phyloP scores from a whole-genome alignment of 352 stramenopile genomes.

The Pythium sukuiense region DNA sequence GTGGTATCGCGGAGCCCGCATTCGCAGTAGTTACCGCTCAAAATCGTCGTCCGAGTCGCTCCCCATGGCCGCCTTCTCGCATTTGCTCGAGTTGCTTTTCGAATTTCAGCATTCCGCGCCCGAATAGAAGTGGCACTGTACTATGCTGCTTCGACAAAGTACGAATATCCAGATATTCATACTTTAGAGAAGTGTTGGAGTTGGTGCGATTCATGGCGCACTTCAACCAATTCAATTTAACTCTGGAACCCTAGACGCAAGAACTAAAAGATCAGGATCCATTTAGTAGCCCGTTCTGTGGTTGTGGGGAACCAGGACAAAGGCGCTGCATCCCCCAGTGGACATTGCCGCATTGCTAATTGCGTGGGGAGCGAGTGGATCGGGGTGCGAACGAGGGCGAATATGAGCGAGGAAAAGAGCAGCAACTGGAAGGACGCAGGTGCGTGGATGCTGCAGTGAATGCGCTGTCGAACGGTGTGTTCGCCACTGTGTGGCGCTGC shows the following conservation, averaged over 20 bases:
- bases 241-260: not conserved
- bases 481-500: not conserved
- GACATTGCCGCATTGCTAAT: conserved; percentile 11
- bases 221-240: conserved; percentile 7
- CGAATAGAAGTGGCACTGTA: no score
- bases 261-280: conserved; percentile 3
- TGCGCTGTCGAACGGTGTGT: conserved; percentile 6
- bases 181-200: conserved; percentile 4
- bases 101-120: conserved; percentile 2
- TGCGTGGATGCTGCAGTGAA: conserved; percentile 11
- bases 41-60: conserved; percentile 67
- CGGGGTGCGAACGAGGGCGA: not conserved
- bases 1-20: not conserved
- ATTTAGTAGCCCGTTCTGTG: conserved; percentile 15
- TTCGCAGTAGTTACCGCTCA: conserved; percentile 37
- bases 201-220: not conserved
- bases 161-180: not conserved
- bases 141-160: conserved; percentile 3
- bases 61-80: conserved; percentile 18
- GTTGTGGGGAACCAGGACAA: conserved; percentile 13
- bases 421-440: conserved; percentile 35
- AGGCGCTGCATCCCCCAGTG: conserved; percentile 9
- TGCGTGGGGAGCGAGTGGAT: not conserved
- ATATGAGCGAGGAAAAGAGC: conserved; percentile 55
- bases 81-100: conserved; percentile 23